A percentile compares a stretch with the other conserved stretches of the same genome.
phyloP scores from a whole-genome alignment of 306 rosid species.

The Vigna angularis region DNA sequence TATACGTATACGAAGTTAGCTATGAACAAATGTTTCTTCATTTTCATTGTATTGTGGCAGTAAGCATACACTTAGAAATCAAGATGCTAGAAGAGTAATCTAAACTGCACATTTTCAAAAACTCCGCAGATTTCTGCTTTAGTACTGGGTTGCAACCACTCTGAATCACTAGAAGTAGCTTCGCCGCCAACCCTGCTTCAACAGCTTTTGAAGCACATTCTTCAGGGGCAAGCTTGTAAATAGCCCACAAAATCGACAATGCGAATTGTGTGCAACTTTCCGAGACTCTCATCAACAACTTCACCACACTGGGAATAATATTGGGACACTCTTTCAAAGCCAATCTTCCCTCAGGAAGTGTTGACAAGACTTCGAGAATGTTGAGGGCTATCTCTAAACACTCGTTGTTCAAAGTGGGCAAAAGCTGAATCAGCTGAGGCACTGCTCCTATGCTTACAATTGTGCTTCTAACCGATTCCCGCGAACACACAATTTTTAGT shows the following conservation, averaged over 20 bases:
- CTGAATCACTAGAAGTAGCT: conserved; percentile 82
- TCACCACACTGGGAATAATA: conserved; percentile 65
- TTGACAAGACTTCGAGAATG: conserved; percentile 65
- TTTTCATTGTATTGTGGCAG: conserved; percentile 75
- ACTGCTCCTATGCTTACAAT: conserved; percentile 69
- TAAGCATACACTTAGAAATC: conserved; percentile 86
- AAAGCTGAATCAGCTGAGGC: conserved; percentile 66
- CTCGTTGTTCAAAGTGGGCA: conserved; percentile 60
- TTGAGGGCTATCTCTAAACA: conserved; percentile 67
- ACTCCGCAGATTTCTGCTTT: conserved; percentile 77
- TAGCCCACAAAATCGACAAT: conserved; percentile 73
- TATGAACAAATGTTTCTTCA: conserved; percentile 47
- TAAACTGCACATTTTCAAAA: conserved; percentile 75
- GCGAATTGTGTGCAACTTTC: conserved; percentile 78
- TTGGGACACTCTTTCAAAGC: conserved; percentile 78
- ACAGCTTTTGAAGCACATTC: conserved; percentile 76
- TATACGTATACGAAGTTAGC: conserved; percentile 5
- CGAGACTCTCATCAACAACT: conserved; percentile 77
- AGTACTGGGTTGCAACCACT: conserved; percentile 76
- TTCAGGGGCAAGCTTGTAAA: conserved; percentile 75
- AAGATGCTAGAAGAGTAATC: conserved; percentile 72
- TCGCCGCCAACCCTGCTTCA: conserved; percentile 83
- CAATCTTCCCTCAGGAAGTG: conserved; percentile 64
- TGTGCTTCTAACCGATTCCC: conserved; percentile 56
- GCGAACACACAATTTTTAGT: conserved; percentile 57